These are phyloP conservation scores for Guadua angustifolia DNA, from an alignment of 176 grass and related monocot genomes.

Conservation along the genomic window DNA sequence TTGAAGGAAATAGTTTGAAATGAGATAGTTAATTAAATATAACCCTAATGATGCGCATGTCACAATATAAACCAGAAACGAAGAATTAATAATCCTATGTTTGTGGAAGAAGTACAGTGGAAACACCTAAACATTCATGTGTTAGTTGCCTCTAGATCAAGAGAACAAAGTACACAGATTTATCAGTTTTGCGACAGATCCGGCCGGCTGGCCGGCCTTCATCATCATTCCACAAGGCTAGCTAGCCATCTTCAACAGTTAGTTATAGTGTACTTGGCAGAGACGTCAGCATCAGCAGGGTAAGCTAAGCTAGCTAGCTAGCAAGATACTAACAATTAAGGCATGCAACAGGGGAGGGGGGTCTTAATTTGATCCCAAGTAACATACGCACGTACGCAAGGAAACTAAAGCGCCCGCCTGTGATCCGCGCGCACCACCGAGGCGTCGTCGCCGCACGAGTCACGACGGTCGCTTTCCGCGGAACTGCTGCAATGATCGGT, in stretches of 20 bases:
- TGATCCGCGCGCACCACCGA: not conserved
- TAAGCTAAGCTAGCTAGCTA: not conserved
- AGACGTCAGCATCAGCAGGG: constrained; percentile 5
- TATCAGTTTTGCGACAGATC: too few species aligned
- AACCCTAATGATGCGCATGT: not conserved
- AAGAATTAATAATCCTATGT: not conserved
- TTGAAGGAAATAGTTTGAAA: not conserved
- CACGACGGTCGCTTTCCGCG: constrained; percentile 31
- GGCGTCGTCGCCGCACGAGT: constrained; percentile 14
- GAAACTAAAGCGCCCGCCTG: not conserved
- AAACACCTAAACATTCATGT: not conserved
- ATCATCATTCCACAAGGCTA: constrained; percentile 19
- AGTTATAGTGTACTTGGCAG: constrained; percentile 46
- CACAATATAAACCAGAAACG: not conserved
- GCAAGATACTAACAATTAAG: not conserved
- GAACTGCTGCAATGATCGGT: not conserved
- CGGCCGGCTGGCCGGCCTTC: too few species aligned
- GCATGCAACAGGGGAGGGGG: not conserved
- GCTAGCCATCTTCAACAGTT: constrained; percentile 29
- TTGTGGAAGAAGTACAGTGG: not conserved
- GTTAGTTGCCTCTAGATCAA: not conserved
- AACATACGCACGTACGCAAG: constrained; percentile 46
- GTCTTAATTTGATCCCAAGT: constrained; percentile 32
- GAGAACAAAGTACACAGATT: not conserved
- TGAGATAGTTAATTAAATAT: not conserved